phyloP scores from a whole-genome alignment of 257 asterid genomes.

The Striga asiatica region DNA sequence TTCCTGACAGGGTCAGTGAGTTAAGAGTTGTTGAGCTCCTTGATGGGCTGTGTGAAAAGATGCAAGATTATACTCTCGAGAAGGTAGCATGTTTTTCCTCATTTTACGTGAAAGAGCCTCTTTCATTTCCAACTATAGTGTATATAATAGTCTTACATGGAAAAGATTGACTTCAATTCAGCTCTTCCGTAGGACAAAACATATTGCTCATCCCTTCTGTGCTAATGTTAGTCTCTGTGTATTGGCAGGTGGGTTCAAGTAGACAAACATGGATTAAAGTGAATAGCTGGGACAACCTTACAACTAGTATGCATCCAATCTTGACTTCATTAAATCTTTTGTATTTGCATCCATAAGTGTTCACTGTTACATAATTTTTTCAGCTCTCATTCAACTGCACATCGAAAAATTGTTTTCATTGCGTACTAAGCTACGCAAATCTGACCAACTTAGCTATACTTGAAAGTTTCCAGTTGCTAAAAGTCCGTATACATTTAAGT shows the following conservation, averaged over 20 bases:
- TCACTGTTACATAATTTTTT: neutral
- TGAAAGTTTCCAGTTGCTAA: too few species aligned
- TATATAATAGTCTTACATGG: neutral
- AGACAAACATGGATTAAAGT: constrained; percentile 66
- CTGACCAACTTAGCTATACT: neutral
- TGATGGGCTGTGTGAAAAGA: constrained; percentile 89
- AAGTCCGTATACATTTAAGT: too few species aligned
- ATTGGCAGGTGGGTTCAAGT: constrained; percentile 55
- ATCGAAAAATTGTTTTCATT: neutral
- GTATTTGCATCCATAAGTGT: neutral
- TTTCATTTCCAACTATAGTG: constrained; percentile 5
- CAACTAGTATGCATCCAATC: constrained; percentile 38
- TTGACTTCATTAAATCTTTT: constrained; percentile 8
- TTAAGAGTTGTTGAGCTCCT: constrained; percentile 84
- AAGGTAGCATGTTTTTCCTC: constrained; percentile 38
- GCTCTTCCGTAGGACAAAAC: neutral
- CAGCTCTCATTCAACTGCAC: neutral
- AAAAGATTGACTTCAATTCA: neutral
- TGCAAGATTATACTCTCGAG: constrained; percentile 96
- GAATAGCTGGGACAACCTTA: constrained; percentile 51
- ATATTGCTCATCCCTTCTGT: neutral
- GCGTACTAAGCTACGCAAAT: neutral
- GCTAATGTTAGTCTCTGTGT: constrained; percentile 20
- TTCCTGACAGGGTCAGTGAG: constrained; percentile 60
- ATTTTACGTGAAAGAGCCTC: constrained; percentile 7